phyloP scores from a whole-genome alignment of 345 rosid genomes.

The Citrus mangshanensis region DNA sequence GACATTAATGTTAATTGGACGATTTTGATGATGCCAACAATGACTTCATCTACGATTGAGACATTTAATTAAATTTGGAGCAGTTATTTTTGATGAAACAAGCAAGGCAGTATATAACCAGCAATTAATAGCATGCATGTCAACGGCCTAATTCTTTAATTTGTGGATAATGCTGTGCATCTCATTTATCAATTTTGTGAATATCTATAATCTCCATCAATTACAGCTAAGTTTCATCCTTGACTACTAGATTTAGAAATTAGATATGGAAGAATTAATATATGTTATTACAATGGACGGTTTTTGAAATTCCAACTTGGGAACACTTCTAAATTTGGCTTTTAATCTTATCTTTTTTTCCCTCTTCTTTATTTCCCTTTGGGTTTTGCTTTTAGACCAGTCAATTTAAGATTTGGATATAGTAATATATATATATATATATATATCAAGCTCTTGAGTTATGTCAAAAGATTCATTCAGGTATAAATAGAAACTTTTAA shows the following conservation, averaged over 20 bases:
- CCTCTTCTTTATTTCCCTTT: background rate
- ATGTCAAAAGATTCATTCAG: background rate
- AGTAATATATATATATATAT: background rate
- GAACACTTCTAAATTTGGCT: background rate
- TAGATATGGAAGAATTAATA: background rate
- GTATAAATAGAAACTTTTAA: background rate
- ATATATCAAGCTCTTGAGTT: background rate
- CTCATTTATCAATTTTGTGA: background rate
- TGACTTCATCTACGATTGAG: conserved; percentile 40
- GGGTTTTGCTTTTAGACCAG: background rate
- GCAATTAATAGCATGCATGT: background rate
- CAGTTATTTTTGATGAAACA: conserved; percentile 28
- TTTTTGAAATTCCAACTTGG: background rate
- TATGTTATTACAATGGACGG: background rate
- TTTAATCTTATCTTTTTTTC: too few relatives aligned
- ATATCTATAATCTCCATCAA: background rate
- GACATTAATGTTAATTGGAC: conserved; percentile 24
- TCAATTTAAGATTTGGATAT: background rate
- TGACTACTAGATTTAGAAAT: conserved; percentile 2
- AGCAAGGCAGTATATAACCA: background rate
- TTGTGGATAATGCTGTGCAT: background rate
- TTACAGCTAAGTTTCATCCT: background rate
- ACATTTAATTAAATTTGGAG: conserved; percentile 25
- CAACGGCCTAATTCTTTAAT: background rate
- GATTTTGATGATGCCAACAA: conserved; percentile 38